Base-by-base conservation (phyloP, 2,329 filamentous ascomycete genomes). In the Catunica adiposa region DNA sequence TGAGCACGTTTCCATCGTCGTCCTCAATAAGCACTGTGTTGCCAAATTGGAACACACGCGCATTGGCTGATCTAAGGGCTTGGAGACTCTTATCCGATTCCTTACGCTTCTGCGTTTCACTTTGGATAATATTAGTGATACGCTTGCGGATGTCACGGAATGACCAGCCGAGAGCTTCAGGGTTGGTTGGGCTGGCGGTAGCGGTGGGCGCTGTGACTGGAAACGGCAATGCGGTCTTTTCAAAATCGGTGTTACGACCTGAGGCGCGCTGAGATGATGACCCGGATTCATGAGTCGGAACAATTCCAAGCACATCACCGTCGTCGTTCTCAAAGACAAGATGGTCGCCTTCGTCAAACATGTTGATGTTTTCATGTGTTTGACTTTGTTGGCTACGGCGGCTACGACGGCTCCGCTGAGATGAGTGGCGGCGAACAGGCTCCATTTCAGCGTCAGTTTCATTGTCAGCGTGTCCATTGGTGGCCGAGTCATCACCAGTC, bases 11-110 rank as follows among this genome's bases (percentile, higher is more conserved):
- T 46, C 86, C 86, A 62, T 89, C 83, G 66, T 86, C 84, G 60
- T 94, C 86, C 69, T 94, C 86, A 15, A 94, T 84, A 64, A 94
- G 90, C 61, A 94, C 87, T 71, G 77, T 89, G 65, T 87, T 89
- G 60, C 87, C 87, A 63, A 88, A 90, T 61, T 89, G 86, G 65
- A 89, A 94, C 3, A 86, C 86, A 51, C 83, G 73, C n/a, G 87
- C 87, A 11, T 86, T 84, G 56, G 84, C 84, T 61, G 80, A 76
- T 61, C 72, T 77, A 54, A 78, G 74, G 38, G 73, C 70, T 11
- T 61, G 67, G 60, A 82, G 78, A 2, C 71, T 65, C 66, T 82
- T 80, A 44, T 72, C 72, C 14, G n/a, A 26, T 15, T 51, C 48
- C 62, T 82, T 84, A 46, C 79, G 75, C 62, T 79, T 78, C 51